Evolutionary conservation across 2,329 filamentous ascomycete genomes (phyloP).

Genomic region (Scopulariopsis brevicaulis): DNA sequence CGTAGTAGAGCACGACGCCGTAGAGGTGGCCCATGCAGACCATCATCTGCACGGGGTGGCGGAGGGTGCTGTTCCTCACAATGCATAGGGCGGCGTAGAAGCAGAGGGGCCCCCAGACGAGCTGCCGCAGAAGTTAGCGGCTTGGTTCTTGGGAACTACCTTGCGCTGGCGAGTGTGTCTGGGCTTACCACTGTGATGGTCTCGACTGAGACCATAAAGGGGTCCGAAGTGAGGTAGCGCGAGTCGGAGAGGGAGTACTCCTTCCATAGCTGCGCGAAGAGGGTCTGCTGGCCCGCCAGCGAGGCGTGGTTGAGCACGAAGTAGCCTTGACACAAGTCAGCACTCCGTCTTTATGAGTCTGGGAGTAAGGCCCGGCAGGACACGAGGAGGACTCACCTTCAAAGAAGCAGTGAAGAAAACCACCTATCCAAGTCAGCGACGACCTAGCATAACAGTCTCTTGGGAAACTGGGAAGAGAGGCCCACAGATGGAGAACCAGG

Average conservation of each 20-base stretch:
- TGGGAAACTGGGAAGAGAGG: neutral
- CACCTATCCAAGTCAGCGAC: constrained; percentile 28
- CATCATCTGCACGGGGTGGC: constrained; percentile 39
- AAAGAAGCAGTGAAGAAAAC: constrained; percentile 67
- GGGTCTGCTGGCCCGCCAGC: constrained; percentile 55
- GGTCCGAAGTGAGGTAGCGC: constrained; percentile 69
- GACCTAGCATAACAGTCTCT: neutral
- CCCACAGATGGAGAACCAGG: constrained; percentile 45
- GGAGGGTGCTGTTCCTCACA: constrained; percentile 25
- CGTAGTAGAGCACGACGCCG: constrained; percentile 51
- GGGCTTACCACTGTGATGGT: constrained; percentile 60
- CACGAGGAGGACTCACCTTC: constrained; percentile 42
- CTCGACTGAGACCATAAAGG: constrained; percentile 83
- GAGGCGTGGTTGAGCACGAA: constrained; percentile 59
- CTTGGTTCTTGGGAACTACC: neutral
- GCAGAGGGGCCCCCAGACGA: constrained; percentile 49
- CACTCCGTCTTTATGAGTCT: neutral
- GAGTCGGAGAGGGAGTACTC: constrained; percentile 85
- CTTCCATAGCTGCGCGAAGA: constrained; percentile 85
- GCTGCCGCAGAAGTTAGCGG: constrained; percentile 15
- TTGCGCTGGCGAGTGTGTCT: neutral
- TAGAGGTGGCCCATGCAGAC: constrained; percentile 45
- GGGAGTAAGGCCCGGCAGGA: neutral
- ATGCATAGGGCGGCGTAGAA: constrained; percentile 35
- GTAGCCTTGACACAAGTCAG: constrained; percentile 42